These are phyloP conservation scores for Claviceps fusiformis DNA, from an alignment of 2,329 filamentous ascomycete genomes.

Conservation along the genomic window DNA sequence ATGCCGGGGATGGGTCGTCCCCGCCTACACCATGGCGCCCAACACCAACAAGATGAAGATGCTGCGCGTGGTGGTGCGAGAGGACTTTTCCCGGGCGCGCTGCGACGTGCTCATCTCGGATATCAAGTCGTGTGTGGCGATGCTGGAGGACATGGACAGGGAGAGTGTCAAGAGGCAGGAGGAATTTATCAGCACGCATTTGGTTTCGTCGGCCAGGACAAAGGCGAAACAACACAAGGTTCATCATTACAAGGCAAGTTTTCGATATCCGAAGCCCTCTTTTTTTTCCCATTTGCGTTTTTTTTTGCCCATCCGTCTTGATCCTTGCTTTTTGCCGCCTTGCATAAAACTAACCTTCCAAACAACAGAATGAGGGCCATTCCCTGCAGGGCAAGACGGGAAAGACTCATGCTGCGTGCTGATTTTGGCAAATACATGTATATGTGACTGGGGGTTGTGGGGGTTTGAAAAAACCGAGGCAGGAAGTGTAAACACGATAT, in stretches of 20 bases:
- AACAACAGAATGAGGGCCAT: conserved; percentile 60
- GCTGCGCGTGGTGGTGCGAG: conserved; percentile 81
- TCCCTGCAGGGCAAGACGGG: conserved; percentile 80
- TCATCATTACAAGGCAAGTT: conserved; percentile 30
- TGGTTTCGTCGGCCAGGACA: conserved; percentile 36
- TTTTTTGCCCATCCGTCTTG: not conserved
- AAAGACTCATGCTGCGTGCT: conserved; percentile 84
- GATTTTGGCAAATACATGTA: not conserved
- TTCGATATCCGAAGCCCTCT: not conserved
- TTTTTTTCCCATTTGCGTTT: conserved; percentile 4
- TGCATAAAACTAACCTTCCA: conserved; percentile 5
- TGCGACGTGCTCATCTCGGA: conserved; percentile 70
- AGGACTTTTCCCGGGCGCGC: conserved; percentile 74
- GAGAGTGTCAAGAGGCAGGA: conserved; percentile 57
- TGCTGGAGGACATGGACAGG: conserved; percentile 61
- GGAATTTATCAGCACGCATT: conserved; percentile 47
- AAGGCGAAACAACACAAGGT: conserved; percentile 29
- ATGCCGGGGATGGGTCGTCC: conserved; percentile 81
- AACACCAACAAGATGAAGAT: conserved; percentile 75
- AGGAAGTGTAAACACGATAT: too few relatives aligned
- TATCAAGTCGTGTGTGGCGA: conserved; percentile 60
- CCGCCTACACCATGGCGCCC: conserved; percentile 94
- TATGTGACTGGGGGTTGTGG: too few relatives aligned
- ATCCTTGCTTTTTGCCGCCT: too few relatives aligned
- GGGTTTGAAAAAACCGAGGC: too few relatives aligned